These are phyloP conservation scores for Aspergillus latus DNA, from an alignment of 2,329 filamentous ascomycete species.

Conservation along the genomic window DNA sequence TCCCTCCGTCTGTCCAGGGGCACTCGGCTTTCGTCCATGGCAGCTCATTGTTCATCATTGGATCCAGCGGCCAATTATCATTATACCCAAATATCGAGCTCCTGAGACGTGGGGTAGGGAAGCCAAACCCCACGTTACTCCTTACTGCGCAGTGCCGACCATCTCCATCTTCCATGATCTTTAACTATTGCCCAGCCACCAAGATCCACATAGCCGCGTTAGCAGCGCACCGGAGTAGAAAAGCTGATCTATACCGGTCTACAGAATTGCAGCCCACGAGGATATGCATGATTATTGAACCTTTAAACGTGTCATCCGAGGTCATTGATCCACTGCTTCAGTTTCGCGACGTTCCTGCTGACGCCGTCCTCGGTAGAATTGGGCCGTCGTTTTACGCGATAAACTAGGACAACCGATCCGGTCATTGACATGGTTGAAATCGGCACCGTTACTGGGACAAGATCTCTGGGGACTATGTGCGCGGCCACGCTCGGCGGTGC, in stretches of 20 bases:
- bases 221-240: background rate
- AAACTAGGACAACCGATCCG: too few species aligned
- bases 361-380: too few species aligned
- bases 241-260: background rate
- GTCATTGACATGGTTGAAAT: too few species aligned
- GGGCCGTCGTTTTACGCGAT: too few species aligned
- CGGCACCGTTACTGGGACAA: too few species aligned
- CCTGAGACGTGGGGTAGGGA: background rate
- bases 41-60: background rate
- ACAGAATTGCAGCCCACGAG: background rate
- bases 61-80: background rate
- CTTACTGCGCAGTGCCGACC: background rate
- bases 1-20: background rate
- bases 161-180: background rate
- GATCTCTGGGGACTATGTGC: too few species aligned
- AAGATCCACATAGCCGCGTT: background rate
- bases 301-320: background rate
- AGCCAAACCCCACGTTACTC: background rate
- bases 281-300: background rate
- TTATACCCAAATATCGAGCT: background rate
- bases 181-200: background rate
- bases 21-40: background rate
- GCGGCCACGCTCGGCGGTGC: too few species aligned
- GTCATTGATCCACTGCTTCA: background rate
- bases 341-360: background rate